Percentiles rank a stretch among this genome's conserved stretches.
Evolutionary conservation across 345 rosid species (phyloP).

Genomic region (Garcia nutans): DNA sequence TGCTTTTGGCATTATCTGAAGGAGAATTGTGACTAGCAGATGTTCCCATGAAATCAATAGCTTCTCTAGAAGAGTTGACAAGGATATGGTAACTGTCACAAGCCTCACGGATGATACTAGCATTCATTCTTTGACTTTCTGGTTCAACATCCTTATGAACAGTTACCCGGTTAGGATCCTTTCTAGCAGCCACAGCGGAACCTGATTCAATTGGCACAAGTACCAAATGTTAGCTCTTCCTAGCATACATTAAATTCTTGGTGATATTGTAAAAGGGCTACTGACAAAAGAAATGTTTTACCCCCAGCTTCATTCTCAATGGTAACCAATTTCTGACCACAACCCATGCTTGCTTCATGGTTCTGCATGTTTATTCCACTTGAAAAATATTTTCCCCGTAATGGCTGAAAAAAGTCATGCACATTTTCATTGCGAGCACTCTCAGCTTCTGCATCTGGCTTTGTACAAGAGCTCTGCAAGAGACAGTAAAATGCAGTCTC

Average conservation of each 20-base stretch:
- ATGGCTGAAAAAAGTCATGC: conserved; percentile 28
- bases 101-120: conserved; percentile 19
- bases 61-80: conserved; percentile 45
- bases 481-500: conserved; percentile 34
- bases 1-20: conserved; percentile 33
- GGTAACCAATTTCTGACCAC: conserved; percentile 23
- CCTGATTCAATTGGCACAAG: conserved; percentile 17
- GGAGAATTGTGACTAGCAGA: conserved; percentile 32
- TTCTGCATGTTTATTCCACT: conserved; percentile 27
- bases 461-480: conserved; percentile 83
- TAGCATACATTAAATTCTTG: neutral
- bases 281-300: conserved; percentile 13
- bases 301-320: conserved; percentile 41
- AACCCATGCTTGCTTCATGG: conserved; percentile 18
- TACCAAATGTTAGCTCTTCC: conserved; percentile 17
- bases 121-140: conserved; percentile 32
- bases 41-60: conserved; percentile 76
- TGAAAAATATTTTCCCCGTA: conserved; percentile 20
- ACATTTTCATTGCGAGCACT: conserved; percentile 40
- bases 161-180: conserved; percentile 18
- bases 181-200: conserved; percentile 24
- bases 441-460: conserved; percentile 67
- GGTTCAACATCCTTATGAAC: conserved; percentile 25
- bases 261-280: conserved; percentile 2
- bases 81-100: conserved; percentile 20